These are phyloP conservation scores for Quercus variabilis DNA, from an alignment of 306 rosid species.

Conservation along the genomic window DNA sequence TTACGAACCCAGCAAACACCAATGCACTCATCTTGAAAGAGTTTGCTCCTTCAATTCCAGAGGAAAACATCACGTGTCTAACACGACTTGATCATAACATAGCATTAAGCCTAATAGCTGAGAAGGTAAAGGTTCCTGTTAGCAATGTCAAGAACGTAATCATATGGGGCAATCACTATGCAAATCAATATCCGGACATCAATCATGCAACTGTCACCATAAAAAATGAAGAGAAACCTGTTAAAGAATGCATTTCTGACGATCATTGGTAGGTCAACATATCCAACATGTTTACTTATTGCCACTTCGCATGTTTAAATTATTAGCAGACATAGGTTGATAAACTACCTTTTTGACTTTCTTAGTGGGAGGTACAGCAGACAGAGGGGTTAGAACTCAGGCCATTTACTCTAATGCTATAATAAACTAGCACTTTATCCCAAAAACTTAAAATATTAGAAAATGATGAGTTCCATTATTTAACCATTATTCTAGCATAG, in stretches of 20 bases:
- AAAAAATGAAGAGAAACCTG: conserved; percentile 35
- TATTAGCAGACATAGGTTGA: background rate
- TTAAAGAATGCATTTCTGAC: conserved; percentile 51
- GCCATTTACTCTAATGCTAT: too few species aligned
- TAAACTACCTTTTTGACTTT: too few species aligned
- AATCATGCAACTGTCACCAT: conserved; percentile 68
- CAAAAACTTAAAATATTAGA: too few species aligned
- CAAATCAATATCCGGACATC: conserved; percentile 83
- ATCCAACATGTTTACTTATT: background rate
- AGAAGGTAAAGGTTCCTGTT: conserved; percentile 64
- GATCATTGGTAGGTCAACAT: conserved; percentile 54
- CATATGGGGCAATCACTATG: conserved; percentile 95
- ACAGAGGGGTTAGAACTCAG: too few species aligned
- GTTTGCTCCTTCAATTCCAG: conserved; percentile 78
- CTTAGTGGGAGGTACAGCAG: too few species aligned
- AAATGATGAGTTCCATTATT: too few species aligned
- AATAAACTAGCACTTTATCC: too few species aligned
- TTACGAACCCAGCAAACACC: conserved; percentile 96
- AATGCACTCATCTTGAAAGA: conserved; percentile 86
- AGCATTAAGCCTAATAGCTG: conserved; percentile 85
- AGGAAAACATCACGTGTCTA: conserved; percentile 75
- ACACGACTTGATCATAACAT: conserved; percentile 90
- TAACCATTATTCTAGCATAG: too few species aligned
- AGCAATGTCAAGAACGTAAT: conserved; percentile 74
- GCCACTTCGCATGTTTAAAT: background rate